Evolutionary conservation across 2,329 filamentous ascomycete species (phyloP).

Genomic region (Aspergillus sp.): DNA sequence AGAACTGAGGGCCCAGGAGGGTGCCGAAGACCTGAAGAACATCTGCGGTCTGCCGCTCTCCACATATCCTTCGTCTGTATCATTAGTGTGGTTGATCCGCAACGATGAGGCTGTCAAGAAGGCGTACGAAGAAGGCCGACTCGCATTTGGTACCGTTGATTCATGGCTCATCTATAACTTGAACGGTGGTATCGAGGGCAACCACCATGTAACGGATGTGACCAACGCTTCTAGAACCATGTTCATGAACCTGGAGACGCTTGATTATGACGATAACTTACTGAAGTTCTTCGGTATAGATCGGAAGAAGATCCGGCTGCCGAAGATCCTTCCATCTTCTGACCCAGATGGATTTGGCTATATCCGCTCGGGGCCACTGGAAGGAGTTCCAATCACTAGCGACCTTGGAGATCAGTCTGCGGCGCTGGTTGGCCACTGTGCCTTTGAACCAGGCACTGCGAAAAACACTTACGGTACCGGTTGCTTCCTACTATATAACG

Average conservation of each 20-base stretch:
- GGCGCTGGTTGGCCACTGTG: constrained; percentile 81
- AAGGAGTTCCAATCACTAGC: constrained; percentile 73
- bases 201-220: constrained; percentile 77
- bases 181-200: constrained; percentile 66
- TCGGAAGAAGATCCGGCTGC: constrained; percentile 68
- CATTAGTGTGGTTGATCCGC: constrained; percentile 77
- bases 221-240: constrained; percentile 89
- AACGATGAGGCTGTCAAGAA: constrained; percentile 68
- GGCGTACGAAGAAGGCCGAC: constrained; percentile 72
- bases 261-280: constrained; percentile 75
- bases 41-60: constrained; percentile 80
- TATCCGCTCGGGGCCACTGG: constrained; percentile 64
- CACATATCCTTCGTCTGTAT: constrained; percentile 84
- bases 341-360: constrained; percentile 70
- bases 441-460: constrained; percentile 75
- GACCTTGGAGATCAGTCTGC: constrained; percentile 86
- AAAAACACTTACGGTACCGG: constrained; percentile 93
- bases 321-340: constrained; percentile 81
- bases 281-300: constrained; percentile 79
- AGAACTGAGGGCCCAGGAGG: constrained; percentile 67
- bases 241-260: constrained; percentile 85
- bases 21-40: constrained; percentile 67
- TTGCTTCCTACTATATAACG: constrained; percentile 86
- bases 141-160: constrained; percentile 86
- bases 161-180: constrained; percentile 84